A percentile compares a stretch with the other conserved stretches of the same genome.
Evolutionary conservation across 208 protist genomes (phyloP).

Genomic region (Phytomonas francai): DNA sequence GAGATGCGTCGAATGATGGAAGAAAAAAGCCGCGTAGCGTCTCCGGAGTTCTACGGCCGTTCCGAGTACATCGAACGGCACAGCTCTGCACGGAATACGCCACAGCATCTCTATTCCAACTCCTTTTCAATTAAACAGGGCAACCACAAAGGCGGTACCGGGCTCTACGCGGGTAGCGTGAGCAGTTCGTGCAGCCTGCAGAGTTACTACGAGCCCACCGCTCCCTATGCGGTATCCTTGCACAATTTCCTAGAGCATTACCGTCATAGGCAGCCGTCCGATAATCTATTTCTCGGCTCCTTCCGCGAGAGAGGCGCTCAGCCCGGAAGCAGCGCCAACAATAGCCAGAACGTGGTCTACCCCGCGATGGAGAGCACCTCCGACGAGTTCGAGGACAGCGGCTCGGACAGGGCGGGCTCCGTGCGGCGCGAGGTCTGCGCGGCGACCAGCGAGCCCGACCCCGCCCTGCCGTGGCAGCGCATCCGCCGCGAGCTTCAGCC

Average conservation of each 20-base stretch:
- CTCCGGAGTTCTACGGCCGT: constrained; percentile 30
- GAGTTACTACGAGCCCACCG: constrained; percentile 7
- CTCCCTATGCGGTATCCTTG: constrained; percentile 15
- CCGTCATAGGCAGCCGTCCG: not conserved
- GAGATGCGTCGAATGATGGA: constrained; percentile 27
- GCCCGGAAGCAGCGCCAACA: not conserved
- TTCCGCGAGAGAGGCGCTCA: constrained; percentile 8
- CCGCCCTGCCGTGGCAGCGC: not conserved
- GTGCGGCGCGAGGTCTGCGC: not conserved
- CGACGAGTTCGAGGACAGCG: constrained; percentile 26
- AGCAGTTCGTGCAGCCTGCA: constrained; percentile 13
- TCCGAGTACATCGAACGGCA: constrained; percentile 21
- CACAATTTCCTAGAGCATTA: constrained; percentile 11
- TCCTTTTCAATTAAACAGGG: constrained; percentile 10
- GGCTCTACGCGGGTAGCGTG: constrained; percentile 15
- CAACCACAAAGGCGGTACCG: not conserved
- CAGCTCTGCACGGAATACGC: constrained; percentile 13
- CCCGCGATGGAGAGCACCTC: constrained; percentile 28
- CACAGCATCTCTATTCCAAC: constrained; percentile 16
- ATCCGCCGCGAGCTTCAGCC: not conserved
- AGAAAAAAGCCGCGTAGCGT: constrained; percentile 29
- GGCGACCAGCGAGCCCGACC: not conserved
- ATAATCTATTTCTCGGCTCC: constrained; percentile 12
- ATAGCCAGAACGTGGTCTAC: constrained; percentile 7
- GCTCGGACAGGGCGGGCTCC: not conserved